Conservation (phyloP, 371 early-diverging fungal genomes). For the Mortierella sp. region DNA sequence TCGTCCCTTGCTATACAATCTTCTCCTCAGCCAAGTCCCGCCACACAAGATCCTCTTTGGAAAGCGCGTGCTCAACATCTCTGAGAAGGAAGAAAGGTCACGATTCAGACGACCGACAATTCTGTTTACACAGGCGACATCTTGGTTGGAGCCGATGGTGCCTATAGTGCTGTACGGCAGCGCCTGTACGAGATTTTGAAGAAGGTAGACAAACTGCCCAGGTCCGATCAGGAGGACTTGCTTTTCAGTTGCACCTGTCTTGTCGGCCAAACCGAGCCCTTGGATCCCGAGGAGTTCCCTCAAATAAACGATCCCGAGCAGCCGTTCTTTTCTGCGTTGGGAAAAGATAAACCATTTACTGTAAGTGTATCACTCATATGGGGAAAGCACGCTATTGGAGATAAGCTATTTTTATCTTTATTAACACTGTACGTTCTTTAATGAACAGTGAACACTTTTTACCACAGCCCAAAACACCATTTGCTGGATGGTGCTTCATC, state of each 20-base stretch:
- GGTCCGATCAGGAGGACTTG: neutral
- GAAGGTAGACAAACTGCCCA: neutral
- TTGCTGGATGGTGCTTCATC: constrained; percentile 28
- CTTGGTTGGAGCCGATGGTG: constrained; percentile 14
- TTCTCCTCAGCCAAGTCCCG: constrained; percentile 1
- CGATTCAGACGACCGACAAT: constrained; percentile 2
- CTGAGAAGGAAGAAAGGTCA: constrained; percentile 3
- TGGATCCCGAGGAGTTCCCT: too few species aligned
- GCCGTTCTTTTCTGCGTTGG: too few species aligned
- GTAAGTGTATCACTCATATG: too few species aligned
- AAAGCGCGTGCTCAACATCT: constrained; percentile 3
- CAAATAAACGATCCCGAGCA: too few species aligned
- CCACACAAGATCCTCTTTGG: constrained; percentile 5
- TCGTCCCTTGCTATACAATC: constrained; percentile 1
- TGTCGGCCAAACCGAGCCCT: too few species aligned
- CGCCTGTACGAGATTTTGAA: neutral
- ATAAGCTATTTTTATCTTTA: too few species aligned
- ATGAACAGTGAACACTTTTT: constrained; percentile 16
- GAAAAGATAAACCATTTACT: too few species aligned
- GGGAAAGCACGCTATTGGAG: too few species aligned
- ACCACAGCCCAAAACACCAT: constrained; percentile 13
- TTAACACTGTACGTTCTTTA: neutral
- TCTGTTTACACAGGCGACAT: neutral
- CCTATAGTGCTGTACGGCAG: constrained; percentile 5
- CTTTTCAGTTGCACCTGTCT: constrained; percentile 1